phyloP scores from a whole-genome alignment of 371 early-diverging fungal species.

The Actinomortierella ambigua region DNA sequence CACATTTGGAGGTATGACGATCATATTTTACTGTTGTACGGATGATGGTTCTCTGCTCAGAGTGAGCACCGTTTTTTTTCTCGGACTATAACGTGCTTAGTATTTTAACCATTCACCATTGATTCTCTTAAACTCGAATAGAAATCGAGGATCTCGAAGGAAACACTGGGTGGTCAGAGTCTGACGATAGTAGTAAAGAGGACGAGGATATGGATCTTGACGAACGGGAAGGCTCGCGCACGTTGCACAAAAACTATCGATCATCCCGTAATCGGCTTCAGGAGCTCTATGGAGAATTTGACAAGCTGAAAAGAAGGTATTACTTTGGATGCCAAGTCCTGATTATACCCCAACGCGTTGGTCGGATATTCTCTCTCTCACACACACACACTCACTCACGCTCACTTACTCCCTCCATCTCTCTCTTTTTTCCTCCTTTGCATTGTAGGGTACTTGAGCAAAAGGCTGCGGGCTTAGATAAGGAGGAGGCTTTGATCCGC shows the following conservation, averaged over 20 bases:
- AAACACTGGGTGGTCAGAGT: constrained; percentile 13
- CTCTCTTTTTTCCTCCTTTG: neutral
- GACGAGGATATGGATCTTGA: constrained; percentile 31
- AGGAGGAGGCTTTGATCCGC: constrained; percentile 30
- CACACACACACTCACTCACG: neutral
- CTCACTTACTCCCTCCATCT: neutral
- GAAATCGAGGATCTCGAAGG: constrained; percentile 34
- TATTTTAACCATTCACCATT: neutral
- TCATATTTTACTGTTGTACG: constrained; percentile 4
- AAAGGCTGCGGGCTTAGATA: constrained; percentile 20
- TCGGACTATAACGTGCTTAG: neutral
- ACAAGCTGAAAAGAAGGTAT: constrained; percentile 21
- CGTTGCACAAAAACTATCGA: constrained; percentile 26
- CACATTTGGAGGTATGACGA: constrained; percentile 27
- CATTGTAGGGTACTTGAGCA: constrained; percentile 11
- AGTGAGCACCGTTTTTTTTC: neutral
- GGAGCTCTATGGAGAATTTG: constrained; percentile 20
- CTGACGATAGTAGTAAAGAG: constrained; percentile 30
- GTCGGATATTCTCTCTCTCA: neutral
- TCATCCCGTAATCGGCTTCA: constrained; percentile 12
- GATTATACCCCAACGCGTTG: neutral
- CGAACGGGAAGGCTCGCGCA: too few species aligned
- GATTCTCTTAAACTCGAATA: constrained; percentile 1
- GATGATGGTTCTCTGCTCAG: neutral
- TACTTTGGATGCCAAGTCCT: neutral